These are phyloP conservation scores for Drechslera avenae DNA, from an alignment of 2,329 filamentous ascomycete genomes.

Conservation along the genomic window DNA sequence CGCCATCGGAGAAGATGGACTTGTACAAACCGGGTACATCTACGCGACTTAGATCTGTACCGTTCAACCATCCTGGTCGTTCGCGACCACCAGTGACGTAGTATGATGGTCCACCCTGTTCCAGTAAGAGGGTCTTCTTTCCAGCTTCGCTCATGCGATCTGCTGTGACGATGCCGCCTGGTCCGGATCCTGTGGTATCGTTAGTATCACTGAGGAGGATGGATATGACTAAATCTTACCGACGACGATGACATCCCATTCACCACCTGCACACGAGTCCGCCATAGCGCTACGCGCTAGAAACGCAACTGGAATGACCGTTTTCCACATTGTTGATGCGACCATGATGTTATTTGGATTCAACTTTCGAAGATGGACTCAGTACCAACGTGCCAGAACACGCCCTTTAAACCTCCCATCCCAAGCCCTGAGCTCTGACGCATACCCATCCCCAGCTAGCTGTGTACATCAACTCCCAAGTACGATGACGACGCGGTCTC, in stretches of 20 bases:
- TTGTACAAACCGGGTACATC: constrained; percentile 60
- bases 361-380: background rate
- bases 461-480: no score
- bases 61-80: constrained; percentile 56
- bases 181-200: constrained; percentile 49
- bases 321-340: constrained; percentile 13
- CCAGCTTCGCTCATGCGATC: constrained; percentile 59
- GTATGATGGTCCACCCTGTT: constrained; percentile 59
- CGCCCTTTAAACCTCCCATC: constrained; percentile 7
- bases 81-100: constrained; percentile 56
- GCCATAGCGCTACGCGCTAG: constrained; percentile 5
- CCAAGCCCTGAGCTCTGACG: background rate
- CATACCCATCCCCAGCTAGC: no score
- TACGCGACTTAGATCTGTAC: constrained; percentile 56
- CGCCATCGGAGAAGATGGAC: constrained; percentile 54
- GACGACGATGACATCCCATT: constrained; percentile 34
- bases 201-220: background rate
- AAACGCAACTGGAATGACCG: constrained; percentile 16
- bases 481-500: background rate
- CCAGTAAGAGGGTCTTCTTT: constrained; percentile 58
- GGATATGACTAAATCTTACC: constrained; percentile 6
- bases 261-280: constrained; percentile 11
- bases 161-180: constrained; percentile 60
- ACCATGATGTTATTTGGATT: constrained; percentile 11
- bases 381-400: background rate